phyloP scores from a whole-genome alignment of 164 flowering plant genomes.

The Piper longum region DNA sequence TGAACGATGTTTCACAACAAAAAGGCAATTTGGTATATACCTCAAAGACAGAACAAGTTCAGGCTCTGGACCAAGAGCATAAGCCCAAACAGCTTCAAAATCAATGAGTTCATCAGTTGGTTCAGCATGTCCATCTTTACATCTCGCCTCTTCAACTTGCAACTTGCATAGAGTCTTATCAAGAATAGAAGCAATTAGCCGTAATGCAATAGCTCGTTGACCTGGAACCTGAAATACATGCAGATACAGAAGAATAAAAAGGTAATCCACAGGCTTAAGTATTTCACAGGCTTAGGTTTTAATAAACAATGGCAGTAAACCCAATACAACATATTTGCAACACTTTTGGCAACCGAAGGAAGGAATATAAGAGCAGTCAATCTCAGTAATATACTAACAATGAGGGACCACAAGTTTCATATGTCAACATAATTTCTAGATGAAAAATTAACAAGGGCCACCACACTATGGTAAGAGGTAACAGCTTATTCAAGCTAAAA shows the following conservation, averaged over 20 bases:
- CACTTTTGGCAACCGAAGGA: neutral
- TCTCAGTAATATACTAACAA: neutral
- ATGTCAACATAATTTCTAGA: no score
- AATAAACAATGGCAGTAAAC: neutral
- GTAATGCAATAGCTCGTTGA: conserved; percentile 74
- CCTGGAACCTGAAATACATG: conserved; percentile 60
- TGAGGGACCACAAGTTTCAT: no score
- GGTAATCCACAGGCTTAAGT: neutral
- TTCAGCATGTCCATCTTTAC: conserved; percentile 7
- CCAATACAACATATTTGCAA: no score
- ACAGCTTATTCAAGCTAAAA: neutral
- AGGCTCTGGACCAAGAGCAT: conserved; percentile 94
- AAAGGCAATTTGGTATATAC: conserved; percentile 16
- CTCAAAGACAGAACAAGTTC: conserved; percentile 79
- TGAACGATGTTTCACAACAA: neutral
- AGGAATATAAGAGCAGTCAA: neutral
- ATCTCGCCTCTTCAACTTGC: conserved; percentile 19
- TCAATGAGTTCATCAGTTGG: conserved; percentile 25
- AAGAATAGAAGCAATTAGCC: conserved; percentile 64
- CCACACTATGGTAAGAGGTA: no score
- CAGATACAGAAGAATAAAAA: neutral
- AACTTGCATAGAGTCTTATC: conserved; percentile 42
- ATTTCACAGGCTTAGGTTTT: neutral
- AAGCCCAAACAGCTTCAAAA: conserved; percentile 96
- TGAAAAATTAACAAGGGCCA: no score